phyloP scores from a whole-genome alignment of 345 rosid genomes.

The Boechera divaricarpa region DNA sequence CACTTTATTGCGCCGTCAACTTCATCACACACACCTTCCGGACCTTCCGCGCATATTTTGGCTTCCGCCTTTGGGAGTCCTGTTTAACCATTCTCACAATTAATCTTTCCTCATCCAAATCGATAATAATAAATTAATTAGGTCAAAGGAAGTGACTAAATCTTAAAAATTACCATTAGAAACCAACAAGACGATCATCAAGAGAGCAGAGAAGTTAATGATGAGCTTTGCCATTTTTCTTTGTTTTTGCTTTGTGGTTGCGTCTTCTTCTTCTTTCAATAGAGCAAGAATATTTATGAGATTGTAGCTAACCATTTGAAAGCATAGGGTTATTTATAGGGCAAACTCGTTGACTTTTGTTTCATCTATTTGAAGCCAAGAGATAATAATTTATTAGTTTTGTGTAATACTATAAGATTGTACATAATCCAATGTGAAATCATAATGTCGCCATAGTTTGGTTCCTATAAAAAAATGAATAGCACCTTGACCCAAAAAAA shows the following conservation, averaged over 20 bases:
- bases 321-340: not conserved
- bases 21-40: not conserved
- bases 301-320: not conserved
- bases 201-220: not conserved
- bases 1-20: not conserved
- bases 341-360: not conserved
- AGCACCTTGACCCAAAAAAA: too few relatives aligned
- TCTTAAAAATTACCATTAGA: not conserved
- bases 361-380: not conserved
- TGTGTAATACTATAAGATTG: not conserved
- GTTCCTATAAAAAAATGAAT: too few relatives aligned
- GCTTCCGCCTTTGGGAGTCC: not conserved
- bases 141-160: not conserved
- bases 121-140: not conserved
- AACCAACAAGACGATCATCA: constrained; percentile 1
- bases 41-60: not conserved
- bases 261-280: not conserved
- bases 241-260: not conserved
- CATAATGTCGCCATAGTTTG: not conserved
- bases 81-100: not conserved
- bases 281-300: not conserved
- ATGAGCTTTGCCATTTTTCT: not conserved
- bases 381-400: not conserved
- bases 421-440: not conserved
- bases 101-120: not conserved